Base-by-base conservation (phyloP, 2,329 filamentous ascomycete species). In the Penicillium rolfsii region DNA sequence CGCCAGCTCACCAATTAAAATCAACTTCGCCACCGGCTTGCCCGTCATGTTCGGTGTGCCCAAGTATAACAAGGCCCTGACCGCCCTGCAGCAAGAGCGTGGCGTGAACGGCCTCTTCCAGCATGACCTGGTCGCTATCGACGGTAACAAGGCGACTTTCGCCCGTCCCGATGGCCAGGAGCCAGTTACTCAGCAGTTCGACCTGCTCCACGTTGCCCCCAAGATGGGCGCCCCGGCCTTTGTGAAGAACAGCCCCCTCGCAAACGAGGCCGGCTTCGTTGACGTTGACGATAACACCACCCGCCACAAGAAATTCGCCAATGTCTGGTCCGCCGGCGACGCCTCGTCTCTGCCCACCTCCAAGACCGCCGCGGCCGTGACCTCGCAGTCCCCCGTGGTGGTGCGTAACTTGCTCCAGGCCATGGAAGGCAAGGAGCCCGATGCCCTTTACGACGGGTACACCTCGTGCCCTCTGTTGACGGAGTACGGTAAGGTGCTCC, bases 401-500 rank as follows among this genome's bases (percentile, higher is more conserved):
- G 83, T 85, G 1, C 74, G 72, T 56, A 84, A 84, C 70, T 59
- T 85, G 26, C 64, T 84, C 38, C 72, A 70, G 12, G 65, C 76
- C 0, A 68, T 83, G 54, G 79, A 84, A 16, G 82, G 81, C 36
- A 80, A 81, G 66, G 70, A 77, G 9, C 73, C 76, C 0, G 74
- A 82, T 22, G 76, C 77, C 0, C 65, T 64, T 1, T 85, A 85
- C 58, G 83, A 85, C 61, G 83, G 83, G 2, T 85, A 85, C 72
- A 84, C 83, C 4, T 85, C 83, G 0, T 85, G 83, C 67, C 84
- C 83, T 5, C 76, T 85, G 1, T 48, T 80, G 60, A 85, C 82
- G 1, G 80, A 86, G 65, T 85, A 87, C 63, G 84, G 84, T 60
- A 87, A 88, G 76, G 84, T 89, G 1, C 76, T 89, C 22, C 81